Evolutionary conservation across 176 grass and related monocot genomes (phyloP).

Genomic region (Carex kokanica): DNA sequence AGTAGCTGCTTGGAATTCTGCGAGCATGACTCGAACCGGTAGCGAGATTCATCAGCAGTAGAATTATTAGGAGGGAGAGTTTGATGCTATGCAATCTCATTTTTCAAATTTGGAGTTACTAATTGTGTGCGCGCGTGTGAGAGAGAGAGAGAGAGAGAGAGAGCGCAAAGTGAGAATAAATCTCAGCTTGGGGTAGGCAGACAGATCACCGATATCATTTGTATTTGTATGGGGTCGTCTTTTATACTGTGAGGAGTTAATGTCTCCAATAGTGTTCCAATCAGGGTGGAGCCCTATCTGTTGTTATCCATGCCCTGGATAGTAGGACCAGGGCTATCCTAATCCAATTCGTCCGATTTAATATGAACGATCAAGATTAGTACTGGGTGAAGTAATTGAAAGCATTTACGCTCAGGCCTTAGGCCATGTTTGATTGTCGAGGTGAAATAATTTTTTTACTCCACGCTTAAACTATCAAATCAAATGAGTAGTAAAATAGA

Average conservation of each 20-base stretch:
- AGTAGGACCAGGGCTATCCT: neutral
- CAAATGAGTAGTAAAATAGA: too few species aligned
- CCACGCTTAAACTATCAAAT: too few species aligned
- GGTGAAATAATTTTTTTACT: too few species aligned
- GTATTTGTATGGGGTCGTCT: constrained; percentile 8
- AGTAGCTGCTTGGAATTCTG: neutral
- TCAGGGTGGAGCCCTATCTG: neutral
- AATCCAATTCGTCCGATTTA: neutral
- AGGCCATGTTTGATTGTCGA: too few species aligned
- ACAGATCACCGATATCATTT: neutral
- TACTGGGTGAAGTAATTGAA: neutral
- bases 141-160: neutral
- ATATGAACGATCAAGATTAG: neutral
- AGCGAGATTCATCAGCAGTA: constrained; percentile 10
- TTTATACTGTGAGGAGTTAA: constrained; percentile 15
- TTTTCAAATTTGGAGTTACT: neutral
- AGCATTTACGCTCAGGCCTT: neutral
- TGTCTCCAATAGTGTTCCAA: neutral
- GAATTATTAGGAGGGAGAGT: constrained; percentile 23
- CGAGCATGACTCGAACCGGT: constrained; percentile 13
- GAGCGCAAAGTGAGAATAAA: constrained; percentile 11
- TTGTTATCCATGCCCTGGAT: neutral
- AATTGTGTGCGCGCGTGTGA: neutral
- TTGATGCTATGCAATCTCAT: neutral
- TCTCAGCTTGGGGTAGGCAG: neutral